Percentiles rank a stretch among this genome's conserved stretches.
These are phyloP conservation scores for Cymodocea nodosa DNA, from an alignment of 116 monocot species.

Conservation along the genomic window DNA sequence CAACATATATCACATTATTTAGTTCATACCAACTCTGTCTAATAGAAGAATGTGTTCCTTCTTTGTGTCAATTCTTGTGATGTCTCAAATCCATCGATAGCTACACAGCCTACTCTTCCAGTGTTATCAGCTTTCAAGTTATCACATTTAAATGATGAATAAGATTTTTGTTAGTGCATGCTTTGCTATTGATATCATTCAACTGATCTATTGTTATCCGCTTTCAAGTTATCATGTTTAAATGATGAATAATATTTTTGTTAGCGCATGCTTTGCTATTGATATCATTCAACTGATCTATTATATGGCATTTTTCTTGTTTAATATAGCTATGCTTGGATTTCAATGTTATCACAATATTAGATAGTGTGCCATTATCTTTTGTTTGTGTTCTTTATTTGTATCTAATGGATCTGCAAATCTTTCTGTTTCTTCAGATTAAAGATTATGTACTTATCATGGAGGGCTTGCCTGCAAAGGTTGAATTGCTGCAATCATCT, in stretches of 20 bases:
- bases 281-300: no score
- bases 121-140: background rate
- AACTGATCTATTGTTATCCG: background rate
- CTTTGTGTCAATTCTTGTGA: background rate
- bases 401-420: background rate
- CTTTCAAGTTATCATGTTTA: background rate
- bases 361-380: no score
- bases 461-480: conserved; percentile 39
- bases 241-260: background rate
- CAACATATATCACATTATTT: background rate
- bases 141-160: background rate
- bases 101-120: no score
- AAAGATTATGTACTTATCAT: conserved; percentile 62
- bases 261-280: background rate
- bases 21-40: background rate
- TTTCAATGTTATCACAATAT: no score
- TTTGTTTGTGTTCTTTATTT: no score
- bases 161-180: background rate
- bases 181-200: background rate
- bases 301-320: background rate
- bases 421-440: conserved; percentile 28
- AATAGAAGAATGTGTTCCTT: background rate
- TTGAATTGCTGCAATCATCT: conserved; percentile 11
- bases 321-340: background rate
- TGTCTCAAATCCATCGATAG: background rate